These are phyloP conservation scores for Irpex sp. DNA, from an alignment of 1,284 basidiomycete species.

Conservation along the genomic window DNA sequence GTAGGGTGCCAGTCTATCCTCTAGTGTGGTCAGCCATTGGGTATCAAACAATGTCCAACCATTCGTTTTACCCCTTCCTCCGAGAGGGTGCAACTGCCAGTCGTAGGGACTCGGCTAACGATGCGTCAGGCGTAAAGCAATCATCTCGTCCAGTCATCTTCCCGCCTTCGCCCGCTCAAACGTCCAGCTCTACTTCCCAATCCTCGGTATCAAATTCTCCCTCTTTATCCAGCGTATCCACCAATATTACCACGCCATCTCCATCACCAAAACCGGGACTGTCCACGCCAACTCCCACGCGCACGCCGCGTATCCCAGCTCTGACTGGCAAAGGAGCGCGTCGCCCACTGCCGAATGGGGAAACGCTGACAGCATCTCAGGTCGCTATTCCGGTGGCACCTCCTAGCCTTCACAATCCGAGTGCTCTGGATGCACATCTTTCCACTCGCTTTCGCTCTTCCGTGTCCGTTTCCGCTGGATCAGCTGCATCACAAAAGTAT, in stretches of 20 bases:
- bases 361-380: background rate
- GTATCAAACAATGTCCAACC: no score
- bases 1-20: no score
- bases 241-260: background rate
- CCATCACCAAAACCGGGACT: background rate
- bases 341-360: background rate
- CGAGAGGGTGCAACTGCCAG: no score
- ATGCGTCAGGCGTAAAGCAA: no score
- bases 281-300: background rate
- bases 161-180: background rate
- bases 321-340: background rate
- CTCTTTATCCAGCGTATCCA: background rate
- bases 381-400: background rate
- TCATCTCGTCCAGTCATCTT: background rate
- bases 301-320: background rate
- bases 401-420: no score
- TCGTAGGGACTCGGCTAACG: no score
- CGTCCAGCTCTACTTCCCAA: background rate
- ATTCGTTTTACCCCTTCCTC: no score
- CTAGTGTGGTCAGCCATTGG: no score
- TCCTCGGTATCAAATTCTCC: background rate
- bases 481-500: no score
- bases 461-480: no score
- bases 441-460: no score
- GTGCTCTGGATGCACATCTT: no score